A percentile compares a stretch with the other conserved stretches of the same genome.
These are phyloP conservation scores for Trichoderma pleuroti DNA, from an alignment of 2,329 filamentous ascomycete genomes.

Conservation along the genomic window DNA sequence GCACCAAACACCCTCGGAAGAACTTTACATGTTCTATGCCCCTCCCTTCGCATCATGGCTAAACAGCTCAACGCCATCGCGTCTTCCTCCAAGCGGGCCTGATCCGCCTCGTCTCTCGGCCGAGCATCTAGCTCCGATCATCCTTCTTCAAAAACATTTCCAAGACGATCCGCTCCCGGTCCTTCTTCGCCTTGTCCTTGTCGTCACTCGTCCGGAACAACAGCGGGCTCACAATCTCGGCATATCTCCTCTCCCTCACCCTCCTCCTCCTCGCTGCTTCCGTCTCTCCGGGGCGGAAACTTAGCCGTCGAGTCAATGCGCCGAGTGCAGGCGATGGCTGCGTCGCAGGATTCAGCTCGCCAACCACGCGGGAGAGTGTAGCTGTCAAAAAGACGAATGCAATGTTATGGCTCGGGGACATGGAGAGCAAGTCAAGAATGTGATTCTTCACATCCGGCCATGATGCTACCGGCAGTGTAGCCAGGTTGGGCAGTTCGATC, in stretches of 20 bases:
- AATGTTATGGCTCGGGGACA: constrained; percentile 75
- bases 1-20: neutral
- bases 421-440: constrained; percentile 70
- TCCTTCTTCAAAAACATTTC: constrained; percentile 59
- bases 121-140: constrained; percentile 29
- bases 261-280: constrained; percentile 45
- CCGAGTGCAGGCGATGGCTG: constrained; percentile 30
- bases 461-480: constrained; percentile 25
- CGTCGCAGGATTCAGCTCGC: constrained; percentile 45
- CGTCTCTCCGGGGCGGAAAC: constrained; percentile 39
- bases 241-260: constrained; percentile 58
- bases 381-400: constrained; percentile 83
- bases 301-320: constrained; percentile 43
- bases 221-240: constrained; percentile 60
- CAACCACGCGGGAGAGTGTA: constrained; percentile 58
- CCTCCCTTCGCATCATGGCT: too few species aligned
- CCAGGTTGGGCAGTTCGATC: constrained; percentile 46
- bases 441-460: constrained; percentile 45
- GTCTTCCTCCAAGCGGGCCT: constrained; percentile 7
- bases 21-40: neutral
- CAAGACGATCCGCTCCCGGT: constrained; percentile 62
- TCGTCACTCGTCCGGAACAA: constrained; percentile 56
- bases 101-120: constrained; percentile 16
- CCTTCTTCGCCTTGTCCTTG: constrained; percentile 57
- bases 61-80: neutral